Evolutionary conservation across 2,329 filamentous ascomycete species (phyloP).

Genomic region (Ilyonectria destructans): DNA sequence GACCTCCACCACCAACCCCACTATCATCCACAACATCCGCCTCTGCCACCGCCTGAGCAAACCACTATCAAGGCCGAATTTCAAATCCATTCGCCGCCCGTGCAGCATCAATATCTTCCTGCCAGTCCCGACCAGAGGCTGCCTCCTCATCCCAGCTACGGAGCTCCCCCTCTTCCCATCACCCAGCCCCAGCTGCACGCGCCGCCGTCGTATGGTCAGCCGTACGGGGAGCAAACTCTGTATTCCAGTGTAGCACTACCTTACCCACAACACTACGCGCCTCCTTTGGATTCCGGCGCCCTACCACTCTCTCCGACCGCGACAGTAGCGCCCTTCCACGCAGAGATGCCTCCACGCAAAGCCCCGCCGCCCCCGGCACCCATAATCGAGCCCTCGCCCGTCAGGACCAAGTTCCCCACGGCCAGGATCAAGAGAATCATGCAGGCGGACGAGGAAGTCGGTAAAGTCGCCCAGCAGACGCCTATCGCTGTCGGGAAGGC

Average conservation of each 20-base stretch:
- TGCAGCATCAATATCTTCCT: constrained; percentile 41
- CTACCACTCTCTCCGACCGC: constrained; percentile 31
- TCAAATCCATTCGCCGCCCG: constrained; percentile 43
- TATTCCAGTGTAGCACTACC: constrained; percentile 26
- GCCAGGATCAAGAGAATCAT: constrained; percentile 99
- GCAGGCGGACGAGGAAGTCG: constrained; percentile 99
- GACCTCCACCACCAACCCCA: constrained; percentile 48
- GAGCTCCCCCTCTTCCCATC: constrained; percentile 20
- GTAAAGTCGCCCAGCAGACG: constrained; percentile 97
- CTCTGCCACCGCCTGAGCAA: constrained; percentile 47
- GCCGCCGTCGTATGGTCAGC: constrained; percentile 35
- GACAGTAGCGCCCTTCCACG: constrained; percentile 28
- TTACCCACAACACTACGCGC: constrained; percentile 41
- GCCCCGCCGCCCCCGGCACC: constrained; percentile 56
- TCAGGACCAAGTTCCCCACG: constrained; percentile 96
- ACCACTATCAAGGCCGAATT: constrained; percentile 41
- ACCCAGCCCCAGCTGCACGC: constrained; percentile 38
- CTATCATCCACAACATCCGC: constrained; percentile 46
- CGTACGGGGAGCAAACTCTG: constrained; percentile 35
- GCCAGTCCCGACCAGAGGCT: constrained; percentile 26
- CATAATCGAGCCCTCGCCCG: constrained; percentile 76
- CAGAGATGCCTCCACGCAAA: constrained; percentile 56
- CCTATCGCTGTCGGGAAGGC: constrained; percentile 97
- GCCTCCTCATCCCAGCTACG: constrained; percentile 31
- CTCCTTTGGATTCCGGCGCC: constrained; percentile 23